Conservation (phyloP, 140 eudicot genomes). For the Anethum foeniculum region DNA sequence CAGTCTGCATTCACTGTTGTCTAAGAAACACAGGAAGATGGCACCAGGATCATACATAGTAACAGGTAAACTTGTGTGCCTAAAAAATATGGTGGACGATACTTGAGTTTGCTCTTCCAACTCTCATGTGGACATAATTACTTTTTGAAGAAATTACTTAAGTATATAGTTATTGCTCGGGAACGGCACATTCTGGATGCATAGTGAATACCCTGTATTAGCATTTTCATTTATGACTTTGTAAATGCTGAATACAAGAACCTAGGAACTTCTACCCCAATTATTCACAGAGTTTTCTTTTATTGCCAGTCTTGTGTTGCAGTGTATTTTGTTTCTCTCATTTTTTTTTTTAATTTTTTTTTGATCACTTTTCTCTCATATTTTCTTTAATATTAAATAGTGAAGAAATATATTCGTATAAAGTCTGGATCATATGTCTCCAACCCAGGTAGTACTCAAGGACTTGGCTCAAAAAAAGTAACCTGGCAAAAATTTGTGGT, state of each 20-base stretch:
- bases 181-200: neutral
- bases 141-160: neutral
- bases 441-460: neutral
- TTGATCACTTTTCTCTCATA: too few relatives aligned
- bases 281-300: neutral
- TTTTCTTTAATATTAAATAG: neutral
- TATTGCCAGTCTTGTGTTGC: neutral
- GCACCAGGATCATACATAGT: too few relatives aligned
- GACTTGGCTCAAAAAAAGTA: neutral
- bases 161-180: neutral
- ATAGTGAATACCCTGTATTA: neutral
- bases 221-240: neutral
- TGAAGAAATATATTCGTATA: neutral
- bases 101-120: neutral
- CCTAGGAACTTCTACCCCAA: neutral
- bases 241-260: neutral
- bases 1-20: constrained; percentile 88
- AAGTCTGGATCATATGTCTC: neutral
- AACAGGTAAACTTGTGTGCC: neutral
- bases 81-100: neutral
- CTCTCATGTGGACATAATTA: neutral
- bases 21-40: constrained; percentile 22
- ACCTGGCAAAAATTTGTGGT: neutral
- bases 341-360: too few relatives aligned
- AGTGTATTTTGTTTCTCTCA: neutral